phyloP scores from a whole-genome alignment of 2,329 filamentous ascomycete species.

The Akanthomyces dipterigenus region DNA sequence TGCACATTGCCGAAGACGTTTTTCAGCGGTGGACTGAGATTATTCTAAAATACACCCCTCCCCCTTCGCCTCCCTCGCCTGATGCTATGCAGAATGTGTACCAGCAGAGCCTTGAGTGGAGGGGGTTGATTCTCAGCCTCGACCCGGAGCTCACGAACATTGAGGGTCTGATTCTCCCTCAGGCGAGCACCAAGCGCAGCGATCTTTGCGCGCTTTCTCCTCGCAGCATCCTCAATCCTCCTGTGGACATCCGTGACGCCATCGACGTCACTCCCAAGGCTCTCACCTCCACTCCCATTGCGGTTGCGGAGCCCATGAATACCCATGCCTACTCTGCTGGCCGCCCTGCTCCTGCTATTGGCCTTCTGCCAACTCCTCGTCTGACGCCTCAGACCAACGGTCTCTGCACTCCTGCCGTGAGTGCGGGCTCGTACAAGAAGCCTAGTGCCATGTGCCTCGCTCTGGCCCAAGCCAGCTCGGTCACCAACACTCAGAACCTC shows the following conservation, averaged over 20 bases:
- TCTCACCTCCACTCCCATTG: constrained; percentile 35
- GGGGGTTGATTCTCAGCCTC: constrained; percentile 49
- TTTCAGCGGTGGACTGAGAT: constrained; percentile 95
- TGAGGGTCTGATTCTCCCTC: constrained; percentile 39
- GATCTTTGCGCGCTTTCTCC: constrained; percentile 33
- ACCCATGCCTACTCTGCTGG: constrained; percentile 37
- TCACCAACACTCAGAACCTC: constrained; percentile 39
- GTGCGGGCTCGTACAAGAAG: constrained; percentile 44
- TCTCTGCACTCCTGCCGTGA: constrained; percentile 54
- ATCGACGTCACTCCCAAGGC: constrained; percentile 34
- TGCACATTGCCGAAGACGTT: constrained; percentile 82
- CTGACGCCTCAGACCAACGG: constrained; percentile 50
- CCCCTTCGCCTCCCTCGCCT: constrained; percentile 51
- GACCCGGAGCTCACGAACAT: constrained; percentile 54
- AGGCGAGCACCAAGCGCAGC: constrained; percentile 23
- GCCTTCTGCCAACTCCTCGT: constrained; percentile 51
- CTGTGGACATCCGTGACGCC: constrained; percentile 30
- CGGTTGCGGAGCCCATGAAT: constrained; percentile 42
- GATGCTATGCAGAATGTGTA: constrained; percentile 39
- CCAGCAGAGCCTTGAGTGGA: constrained; percentile 49
- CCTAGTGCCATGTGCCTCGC: constrained; percentile 54
- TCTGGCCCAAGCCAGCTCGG: constrained; percentile 47
- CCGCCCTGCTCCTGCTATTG: constrained; percentile 45
- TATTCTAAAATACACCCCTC: constrained; percentile 77
- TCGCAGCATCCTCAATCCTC: constrained; percentile 38